Conservation (phyloP, 2,329 filamentous ascomycete species). For the Colletotrichum lini region DNA sequence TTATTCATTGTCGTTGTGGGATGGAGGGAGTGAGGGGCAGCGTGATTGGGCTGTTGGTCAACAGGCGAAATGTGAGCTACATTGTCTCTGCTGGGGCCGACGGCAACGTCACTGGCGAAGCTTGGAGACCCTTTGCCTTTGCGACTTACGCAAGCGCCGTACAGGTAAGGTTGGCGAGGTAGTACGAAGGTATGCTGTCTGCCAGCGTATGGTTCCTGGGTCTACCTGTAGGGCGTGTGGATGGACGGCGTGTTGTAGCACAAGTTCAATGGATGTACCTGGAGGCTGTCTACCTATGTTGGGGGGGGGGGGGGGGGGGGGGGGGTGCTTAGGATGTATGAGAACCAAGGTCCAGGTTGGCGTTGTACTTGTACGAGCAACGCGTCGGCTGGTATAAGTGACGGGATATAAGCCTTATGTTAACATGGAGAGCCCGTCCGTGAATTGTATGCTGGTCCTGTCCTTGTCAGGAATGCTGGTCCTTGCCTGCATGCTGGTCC, state of each 20-base stretch:
- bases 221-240: background rate
- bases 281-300: background rate
- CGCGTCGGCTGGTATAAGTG: conserved; percentile 2
- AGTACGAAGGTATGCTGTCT: background rate
- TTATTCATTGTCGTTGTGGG: background rate
- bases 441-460: conserved; percentile 15
- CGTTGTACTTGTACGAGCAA: conserved; percentile 16
- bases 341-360: background rate
- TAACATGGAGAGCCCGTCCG: conserved; percentile 27
- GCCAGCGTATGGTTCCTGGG: background rate
- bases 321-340: background rate
- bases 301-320: too few relatives aligned
- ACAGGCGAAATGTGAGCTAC: background rate
- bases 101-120: background rate
- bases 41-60: conserved; percentile 16
- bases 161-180: background rate
- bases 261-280: conserved; percentile 4
- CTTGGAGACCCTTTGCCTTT: conserved; percentile 1
- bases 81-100: background rate
- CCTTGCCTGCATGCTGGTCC: conserved; percentile 9
- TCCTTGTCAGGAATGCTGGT: conserved; percentile 13
- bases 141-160: background rate
- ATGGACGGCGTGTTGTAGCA: background rate
- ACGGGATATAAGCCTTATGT: conserved; percentile 4
- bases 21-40: background rate